Evolutionary conservation across 805 yeast species (phyloP), one percentile per base, ranked within the genome.

Genomic region (Tetrapisispora fleetii): DNA sequence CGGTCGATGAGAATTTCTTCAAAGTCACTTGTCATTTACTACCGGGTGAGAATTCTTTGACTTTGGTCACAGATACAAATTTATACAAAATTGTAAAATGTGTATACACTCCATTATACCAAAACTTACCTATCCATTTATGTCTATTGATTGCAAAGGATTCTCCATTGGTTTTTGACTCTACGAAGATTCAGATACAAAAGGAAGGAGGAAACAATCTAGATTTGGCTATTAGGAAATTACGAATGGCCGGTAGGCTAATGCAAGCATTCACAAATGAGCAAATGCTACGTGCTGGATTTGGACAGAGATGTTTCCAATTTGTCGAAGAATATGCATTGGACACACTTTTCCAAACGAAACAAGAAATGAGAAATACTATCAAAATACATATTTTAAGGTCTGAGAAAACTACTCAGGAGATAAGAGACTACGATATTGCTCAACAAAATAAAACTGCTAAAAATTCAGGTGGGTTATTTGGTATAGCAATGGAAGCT

Each of bases 251-350:
- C 3, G 95, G 85, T 4, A 74, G 95, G 56, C 65, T 90, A 65
- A 86, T 87, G 95, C 91, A 87, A 58, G 95, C 96, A 0, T 89
- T 77, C 64, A 90, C 97, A 0, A 81, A 80, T 56, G 97, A 90
- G 56, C 96, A 89, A 60, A 87, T 91, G 95, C 64, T 79, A 47
- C 69, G 82, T 37, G 75, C 78, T 42, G 90, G 93, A 0, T 77
- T 86, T 59, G 95, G 96, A 11, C 77, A 81, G 54, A 70, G 97
- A 51, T 73, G 85, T 4, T 88, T 88, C 65, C 78, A 79, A 52
- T 84, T 88, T 54, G 80, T 73, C 2, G 95, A 90, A 57, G 85
- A 79, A 54, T 76, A 73, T 52, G 63, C 73, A 4, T 64, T 65
- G 16, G 79, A 79, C 48, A 77, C 91, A 0, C 67, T 78, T 4